phyloP scores from a whole-genome alignment of 305 asterid species.

The Fraxinus sp. region DNA sequence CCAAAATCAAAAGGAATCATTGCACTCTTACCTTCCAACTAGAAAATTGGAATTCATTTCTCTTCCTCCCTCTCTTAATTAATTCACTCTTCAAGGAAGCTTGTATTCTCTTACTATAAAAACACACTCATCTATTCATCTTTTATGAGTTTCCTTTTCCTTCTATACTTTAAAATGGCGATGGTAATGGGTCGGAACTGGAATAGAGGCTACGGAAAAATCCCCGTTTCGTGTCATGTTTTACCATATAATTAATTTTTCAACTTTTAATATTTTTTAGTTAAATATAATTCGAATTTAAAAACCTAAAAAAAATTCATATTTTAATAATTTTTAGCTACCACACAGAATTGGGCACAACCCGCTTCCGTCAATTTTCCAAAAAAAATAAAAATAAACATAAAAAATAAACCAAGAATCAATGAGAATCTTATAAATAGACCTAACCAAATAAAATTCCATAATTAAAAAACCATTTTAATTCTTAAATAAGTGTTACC shows the following conservation, averaged over 20 bases:
- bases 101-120: neutral
- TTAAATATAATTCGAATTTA: no score
- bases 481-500: no score
- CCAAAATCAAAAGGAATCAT: no score
- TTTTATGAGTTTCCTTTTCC: neutral
- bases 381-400: no score
- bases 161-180: neutral
- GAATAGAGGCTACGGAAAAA: no score
- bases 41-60: neutral
- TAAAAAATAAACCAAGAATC: neutral
- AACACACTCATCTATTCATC: neutral
- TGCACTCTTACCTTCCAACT: neutral
- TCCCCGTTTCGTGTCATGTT: neutral
- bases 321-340: neutral
- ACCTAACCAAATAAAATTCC: no score
- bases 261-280: neutral
- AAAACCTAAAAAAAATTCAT: no score
- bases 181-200: neutral
- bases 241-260: neutral
- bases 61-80: neutral
- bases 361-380: no score
- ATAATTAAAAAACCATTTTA: no score
- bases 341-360: neutral
- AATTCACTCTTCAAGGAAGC: neutral
- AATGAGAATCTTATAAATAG: neutral